A percentile compares a stretch with the other conserved stretches of the same genome.
phyloP scores from a whole-genome alignment of 2,329 filamentous ascomycete genomes.

The Chaetoscypha palmicola region DNA sequence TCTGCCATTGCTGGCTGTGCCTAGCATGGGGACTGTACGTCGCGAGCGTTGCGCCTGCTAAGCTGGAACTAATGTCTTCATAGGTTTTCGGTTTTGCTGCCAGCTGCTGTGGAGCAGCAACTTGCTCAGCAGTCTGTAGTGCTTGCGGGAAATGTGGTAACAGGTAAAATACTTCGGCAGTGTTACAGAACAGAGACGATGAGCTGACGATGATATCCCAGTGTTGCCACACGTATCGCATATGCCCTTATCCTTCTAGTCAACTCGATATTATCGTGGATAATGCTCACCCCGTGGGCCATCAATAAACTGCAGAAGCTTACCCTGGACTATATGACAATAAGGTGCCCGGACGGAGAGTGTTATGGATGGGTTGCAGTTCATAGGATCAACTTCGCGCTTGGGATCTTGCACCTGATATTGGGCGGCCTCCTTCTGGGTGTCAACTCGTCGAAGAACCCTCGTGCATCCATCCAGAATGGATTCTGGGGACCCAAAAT shows the following conservation, averaged over 20 bases:
- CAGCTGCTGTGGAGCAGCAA: constrained; percentile 94
- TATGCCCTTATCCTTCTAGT: constrained; percentile 91
- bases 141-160: constrained; percentile 96
- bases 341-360: constrained; percentile 81
- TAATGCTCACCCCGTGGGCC: constrained; percentile 98
- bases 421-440: constrained; percentile 80
- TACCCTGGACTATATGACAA: constrained; percentile 91
- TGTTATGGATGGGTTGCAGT: constrained; percentile 96
- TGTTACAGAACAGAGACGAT: too few relatives aligned
- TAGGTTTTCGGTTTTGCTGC: constrained; percentile 71
- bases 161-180: too few relatives aligned
- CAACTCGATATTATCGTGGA: constrained; percentile 96
- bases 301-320: constrained; percentile 91
- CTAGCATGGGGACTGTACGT: constrained; percentile 78
- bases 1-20: constrained; percentile 79
- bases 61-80: constrained; percentile 16
- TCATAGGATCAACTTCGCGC: constrained; percentile 94
- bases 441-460: constrained; percentile 79
- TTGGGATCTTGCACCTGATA: constrained; percentile 87
- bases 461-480: constrained; percentile 84
- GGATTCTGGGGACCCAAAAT: constrained; percentile 99
- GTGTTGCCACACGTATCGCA: constrained; percentile 93
- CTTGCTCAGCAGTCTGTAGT: constrained; percentile 91
- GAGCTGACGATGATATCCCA: too few relatives aligned
- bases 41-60: not conserved